These are phyloP conservation scores for Amphibolis antarctica DNA, from an alignment of 106 monocot species.

Conservation along the genomic window DNA sequence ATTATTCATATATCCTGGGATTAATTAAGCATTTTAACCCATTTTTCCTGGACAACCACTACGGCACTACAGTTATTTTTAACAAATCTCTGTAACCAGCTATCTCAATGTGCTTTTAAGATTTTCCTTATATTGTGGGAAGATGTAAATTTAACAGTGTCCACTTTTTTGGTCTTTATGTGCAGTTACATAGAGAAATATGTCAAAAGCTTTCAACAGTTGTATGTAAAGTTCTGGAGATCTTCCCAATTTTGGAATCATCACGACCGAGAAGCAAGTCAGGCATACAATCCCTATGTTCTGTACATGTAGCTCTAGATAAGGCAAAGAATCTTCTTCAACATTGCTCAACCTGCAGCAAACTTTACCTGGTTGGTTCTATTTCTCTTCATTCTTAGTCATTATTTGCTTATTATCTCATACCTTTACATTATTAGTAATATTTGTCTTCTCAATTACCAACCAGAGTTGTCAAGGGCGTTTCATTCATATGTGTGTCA, in stretches of 20 bases:
- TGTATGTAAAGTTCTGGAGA: conserved; percentile 46
- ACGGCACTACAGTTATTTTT: background rate
- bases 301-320: conserved; percentile 63
- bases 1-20: too few species aligned
- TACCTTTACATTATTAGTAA: too few species aligned
- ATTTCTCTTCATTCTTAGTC: too few species aligned
- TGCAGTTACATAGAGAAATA: conserved; percentile 68
- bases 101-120: background rate
- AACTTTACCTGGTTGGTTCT: conserved; percentile 56
- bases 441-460: too few species aligned
- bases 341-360: conserved; percentile 80
- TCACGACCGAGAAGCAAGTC: conserved; percentile 73
- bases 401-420: too few species aligned
- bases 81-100: too few species aligned
- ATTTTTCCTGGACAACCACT: background rate
- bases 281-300: conserved; percentile 70
- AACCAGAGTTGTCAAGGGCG: too few species aligned
- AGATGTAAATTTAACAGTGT: background rate
- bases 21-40: background rate
- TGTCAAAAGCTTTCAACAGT: conserved; percentile 35
- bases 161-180: background rate
- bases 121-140: background rate
- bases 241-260: conserved; percentile 70
- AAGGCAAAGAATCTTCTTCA: conserved; percentile 60
- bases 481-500: too few species aligned